Base-by-base conservation (phyloP, 257 asterid genomes). In the Craterostigma plantagineum region DNA sequence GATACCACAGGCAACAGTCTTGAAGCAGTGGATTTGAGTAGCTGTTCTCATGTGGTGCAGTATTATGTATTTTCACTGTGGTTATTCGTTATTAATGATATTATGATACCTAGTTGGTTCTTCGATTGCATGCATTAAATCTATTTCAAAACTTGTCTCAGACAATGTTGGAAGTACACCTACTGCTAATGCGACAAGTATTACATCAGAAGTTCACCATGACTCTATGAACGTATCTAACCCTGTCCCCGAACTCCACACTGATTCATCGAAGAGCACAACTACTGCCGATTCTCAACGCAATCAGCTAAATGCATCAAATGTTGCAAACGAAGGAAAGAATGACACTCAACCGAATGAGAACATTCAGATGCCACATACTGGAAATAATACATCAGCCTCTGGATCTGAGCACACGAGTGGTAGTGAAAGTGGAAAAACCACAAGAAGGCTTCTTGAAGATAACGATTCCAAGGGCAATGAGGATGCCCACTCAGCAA, bases 381-480 rank as follows among this genome's bases (percentile, higher is more conserved):
- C 40, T 60, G 50, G 30, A 11, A 77, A 65, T 56, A 60, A 34
- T 36, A 61, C 73, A 9, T 46, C 81, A 49, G 54, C 68, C 56
- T 56, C 78, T 62, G 73, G 53, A 60, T 52, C 69, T 43, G 76
- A 72, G 54, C 61, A 63, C 42, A 59, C 18, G 44, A 52, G 37
- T 36, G 37, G 43, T 40, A 65, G 50, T 48, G 93, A 50, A 51
- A 60, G 57, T 68, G 76, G 56, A 46, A 69, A 75, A 55, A 49
- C 66, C 52, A 68, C 71, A 59, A 77, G 99, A 66, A 67, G 83
- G 72, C 92, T 90, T 62, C 99, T 90, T 51, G 81, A 80, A 63
- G 92, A 66, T 35, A 50, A 66, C 54, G 61, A 52, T 49, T 61
- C 81, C 38, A 55, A 68, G 52, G 66, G 52, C 53, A 56, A 60